Evolutionary conservation across 2,329 filamentous ascomycete genomes (phyloP).

Genomic region (Verticillium dahliae): DNA sequence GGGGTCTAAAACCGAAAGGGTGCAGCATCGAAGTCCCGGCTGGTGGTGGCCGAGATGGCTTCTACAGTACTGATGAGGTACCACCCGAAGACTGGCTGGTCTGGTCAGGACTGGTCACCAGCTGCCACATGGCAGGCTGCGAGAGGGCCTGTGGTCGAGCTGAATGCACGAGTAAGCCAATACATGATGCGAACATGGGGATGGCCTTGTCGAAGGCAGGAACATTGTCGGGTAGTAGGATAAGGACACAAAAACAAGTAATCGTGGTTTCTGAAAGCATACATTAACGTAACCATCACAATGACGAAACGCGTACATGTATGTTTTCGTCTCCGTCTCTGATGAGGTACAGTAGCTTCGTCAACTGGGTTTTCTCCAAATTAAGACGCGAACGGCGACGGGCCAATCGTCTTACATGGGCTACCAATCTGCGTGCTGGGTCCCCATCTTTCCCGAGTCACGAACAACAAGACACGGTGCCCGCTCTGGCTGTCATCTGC

Average conservation of each 20-base stretch:
- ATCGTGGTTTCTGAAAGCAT: no score
- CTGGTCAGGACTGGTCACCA: not conserved
- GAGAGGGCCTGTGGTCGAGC: not conserved
- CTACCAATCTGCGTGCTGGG: not conserved
- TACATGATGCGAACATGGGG: not conserved
- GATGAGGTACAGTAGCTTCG: not conserved
- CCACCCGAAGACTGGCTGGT: not conserved
- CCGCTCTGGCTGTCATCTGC: not conserved
- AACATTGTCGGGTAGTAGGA: no score
- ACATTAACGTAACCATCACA: no score
- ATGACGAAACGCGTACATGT: not conserved
- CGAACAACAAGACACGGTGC: not conserved
- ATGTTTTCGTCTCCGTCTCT: not conserved
- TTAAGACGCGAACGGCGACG: not conserved
- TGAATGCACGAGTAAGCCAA: not conserved
- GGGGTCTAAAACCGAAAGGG: not conserved
- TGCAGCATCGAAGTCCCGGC: not conserved
- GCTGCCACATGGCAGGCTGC: not conserved
- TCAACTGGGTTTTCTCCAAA: not conserved
- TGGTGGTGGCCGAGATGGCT: not conserved
- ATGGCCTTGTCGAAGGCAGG: not conserved
- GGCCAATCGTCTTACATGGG: slow-evolving; percentile 2
- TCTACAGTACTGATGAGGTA: no score
- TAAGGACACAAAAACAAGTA: no score
- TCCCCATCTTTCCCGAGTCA: not conserved